Evolutionary conservation across 768 basidiomycete species (phyloP), one percentile per base, ranked within the genome.

Genomic region (Trametes sanguinea): DNA sequence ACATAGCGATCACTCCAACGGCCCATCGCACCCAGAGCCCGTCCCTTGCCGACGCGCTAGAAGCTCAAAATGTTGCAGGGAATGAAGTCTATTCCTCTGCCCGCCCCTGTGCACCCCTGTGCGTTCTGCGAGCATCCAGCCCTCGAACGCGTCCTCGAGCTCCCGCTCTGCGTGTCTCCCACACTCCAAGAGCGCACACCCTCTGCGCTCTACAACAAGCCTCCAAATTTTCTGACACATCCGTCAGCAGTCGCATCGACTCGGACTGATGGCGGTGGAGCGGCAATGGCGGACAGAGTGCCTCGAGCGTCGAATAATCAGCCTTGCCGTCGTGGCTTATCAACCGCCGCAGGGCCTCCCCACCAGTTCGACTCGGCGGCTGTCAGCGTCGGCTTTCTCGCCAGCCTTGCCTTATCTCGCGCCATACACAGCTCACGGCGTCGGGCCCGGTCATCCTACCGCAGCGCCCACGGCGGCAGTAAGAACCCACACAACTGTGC

Each of bases 341-440:
- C 60, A 61, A 61, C 53, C 60, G 60, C 53, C 46, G 53, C 32
- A 51, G 22, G 32, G 14, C 42, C 5, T 14, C 42, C 40, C 35
- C 48, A 43, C 30, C 51, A 35, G 51, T 37, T 59, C 42, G 48
- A 52, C 43, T 60, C 51, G 44, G 58, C 51, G 57, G 58, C 58
- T 46, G 42, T 40, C 30, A 14, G 10, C n/a, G 27, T 10, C 32
- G 29, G 6, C 37, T 54, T 4, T 48, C 32, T 50, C 47, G 17
- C 40, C 4, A 7, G 42, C 40, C 30, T 35, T 50, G 46, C 53
- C 52, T 60, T 61, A 61, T 61, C 60, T 61, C 60, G 53, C 60
- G 46, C 52, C 37, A 40, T 48, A 61, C 60, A 61, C 53, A 50
- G 53, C 60, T 54, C 39, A 35, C 52, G 51, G 60, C 39, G 47